phyloP scores from a whole-genome alignment of 106 monocot genomes.

The Iris macrosiphon region DNA sequence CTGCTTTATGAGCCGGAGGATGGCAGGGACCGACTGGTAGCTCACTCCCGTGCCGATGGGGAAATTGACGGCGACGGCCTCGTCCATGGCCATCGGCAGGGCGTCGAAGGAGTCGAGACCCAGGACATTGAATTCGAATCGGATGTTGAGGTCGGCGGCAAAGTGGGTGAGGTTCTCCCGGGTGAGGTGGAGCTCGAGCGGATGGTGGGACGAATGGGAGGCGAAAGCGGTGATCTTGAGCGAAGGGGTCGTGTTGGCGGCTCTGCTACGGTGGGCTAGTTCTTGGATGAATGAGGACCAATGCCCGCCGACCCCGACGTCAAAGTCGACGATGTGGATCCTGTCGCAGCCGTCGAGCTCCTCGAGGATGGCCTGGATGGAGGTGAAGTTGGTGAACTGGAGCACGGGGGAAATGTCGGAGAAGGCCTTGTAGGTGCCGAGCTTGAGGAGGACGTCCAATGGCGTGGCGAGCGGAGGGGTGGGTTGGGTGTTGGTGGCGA shows the following conservation, averaged over 20 bases:
- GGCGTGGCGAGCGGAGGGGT: conserved; percentile 18
- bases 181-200: conserved; percentile 66
- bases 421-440: conserved; percentile 75
- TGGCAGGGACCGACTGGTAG: conserved; percentile 15
- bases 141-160: conserved; percentile 54
- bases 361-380: conserved; percentile 66
- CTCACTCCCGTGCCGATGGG: conserved; percentile 27
- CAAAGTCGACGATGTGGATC: conserved; percentile 88
- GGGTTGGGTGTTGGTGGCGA: background rate
- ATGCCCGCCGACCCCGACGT: conserved; percentile 77
- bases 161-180: conserved; percentile 75
- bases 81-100: conserved; percentile 20
- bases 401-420: conserved; percentile 73
- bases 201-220: conserved; percentile 43
- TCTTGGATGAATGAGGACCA: conserved; percentile 95
- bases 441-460: conserved; percentile 62
- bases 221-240: conserved; percentile 76
- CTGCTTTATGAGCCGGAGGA: conserved; percentile 69
- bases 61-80: conserved; percentile 75
- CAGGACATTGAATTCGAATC: conserved; percentile 67
- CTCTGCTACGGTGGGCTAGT: conserved; percentile 49
- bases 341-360: conserved; percentile 35
- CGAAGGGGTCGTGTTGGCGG: conserved; percentile 11
- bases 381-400: conserved; percentile 87
- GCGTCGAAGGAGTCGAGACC: conserved; percentile 62